Percentiles rank a stretch among this genome's conserved stretches.
These are phyloP conservation scores for Naganishia onofrii DNA, from an alignment of 768 basidiomycete genomes.

Conservation along the genomic window DNA sequence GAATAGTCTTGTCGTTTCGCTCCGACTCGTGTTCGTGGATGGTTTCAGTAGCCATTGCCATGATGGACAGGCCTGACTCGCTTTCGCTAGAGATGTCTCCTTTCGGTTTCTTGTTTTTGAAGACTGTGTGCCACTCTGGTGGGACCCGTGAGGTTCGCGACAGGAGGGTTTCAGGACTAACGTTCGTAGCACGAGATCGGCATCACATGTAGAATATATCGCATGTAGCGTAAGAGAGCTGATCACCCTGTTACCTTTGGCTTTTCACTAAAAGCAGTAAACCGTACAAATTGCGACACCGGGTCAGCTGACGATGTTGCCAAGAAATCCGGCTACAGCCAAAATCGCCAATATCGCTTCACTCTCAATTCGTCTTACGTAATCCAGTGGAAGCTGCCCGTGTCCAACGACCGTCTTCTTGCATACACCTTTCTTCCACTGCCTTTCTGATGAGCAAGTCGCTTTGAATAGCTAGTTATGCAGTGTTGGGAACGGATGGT, in stretches of 20 bases:
- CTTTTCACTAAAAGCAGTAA: too few relatives aligned
- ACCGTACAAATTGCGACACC: too few relatives aligned
- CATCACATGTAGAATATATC: background rate
- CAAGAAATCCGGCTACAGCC: conserved; percentile 2
- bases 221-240: too few relatives aligned
- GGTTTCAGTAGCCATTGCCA: conserved; percentile 17
- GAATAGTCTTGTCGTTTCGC: conserved; percentile 12
- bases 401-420: background rate
- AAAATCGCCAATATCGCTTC: too few relatives aligned
- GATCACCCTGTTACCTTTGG: too few relatives aligned
- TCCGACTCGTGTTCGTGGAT: conserved; percentile 23
- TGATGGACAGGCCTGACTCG: background rate
- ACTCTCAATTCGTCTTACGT: background rate
- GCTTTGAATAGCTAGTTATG: background rate
- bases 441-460: background rate
- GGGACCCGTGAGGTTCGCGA: background rate
- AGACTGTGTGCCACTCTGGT: background rate
- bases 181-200: background rate
- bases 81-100: background rate
- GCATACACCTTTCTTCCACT: background rate
- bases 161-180: background rate
- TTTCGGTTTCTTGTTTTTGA: background rate
- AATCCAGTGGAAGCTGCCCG: background rate
- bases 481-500: background rate
- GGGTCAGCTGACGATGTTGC: conserved; percentile 15